A percentile compares a stretch with the other conserved stretches of the same genome.
phyloP scores from a whole-genome alignment of 345 rosid genomes.

The Turritis glabra region DNA sequence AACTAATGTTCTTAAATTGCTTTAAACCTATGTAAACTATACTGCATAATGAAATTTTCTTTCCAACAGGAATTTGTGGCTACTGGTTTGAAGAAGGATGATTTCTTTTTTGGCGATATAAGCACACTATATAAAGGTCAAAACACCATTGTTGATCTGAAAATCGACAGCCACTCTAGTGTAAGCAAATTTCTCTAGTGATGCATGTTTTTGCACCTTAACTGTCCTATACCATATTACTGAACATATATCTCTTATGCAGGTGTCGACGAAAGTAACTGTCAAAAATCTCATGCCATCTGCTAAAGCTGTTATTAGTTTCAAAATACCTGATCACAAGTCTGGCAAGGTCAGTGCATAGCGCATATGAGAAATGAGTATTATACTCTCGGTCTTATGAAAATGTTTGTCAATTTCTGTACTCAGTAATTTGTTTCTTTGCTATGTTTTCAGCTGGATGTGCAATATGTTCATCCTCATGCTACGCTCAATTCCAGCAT shows the following conservation, averaged over 20 bases:
- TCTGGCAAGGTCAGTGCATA: conserved; percentile 84
- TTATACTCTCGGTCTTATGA: neutral
- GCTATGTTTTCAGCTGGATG: conserved; percentile 58
- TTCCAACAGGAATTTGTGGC: conserved; percentile 66
- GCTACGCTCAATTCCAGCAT: conserved; percentile 70
- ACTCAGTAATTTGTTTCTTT: neutral
- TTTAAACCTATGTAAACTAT: neutral
- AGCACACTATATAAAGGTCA: conserved; percentile 59
- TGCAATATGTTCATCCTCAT: conserved; percentile 75
- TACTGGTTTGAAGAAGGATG: conserved; percentile 68
- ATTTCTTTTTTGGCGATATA: conserved; percentile 67
- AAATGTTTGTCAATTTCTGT: neutral
- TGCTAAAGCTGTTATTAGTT: conserved; percentile 64
- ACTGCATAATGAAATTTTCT: conserved; percentile 4
- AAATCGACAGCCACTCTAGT: conserved; percentile 71
- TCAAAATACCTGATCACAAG: conserved; percentile 80
- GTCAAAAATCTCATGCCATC: conserved; percentile 57
- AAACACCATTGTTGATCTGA: conserved; percentile 69
- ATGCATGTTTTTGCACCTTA: conserved; percentile 3
- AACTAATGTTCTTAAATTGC: neutral
- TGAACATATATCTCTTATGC: conserved; percentile 22
- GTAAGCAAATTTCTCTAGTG: conserved; percentile 41
- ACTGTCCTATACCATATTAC: neutral
- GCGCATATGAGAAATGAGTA: neutral
- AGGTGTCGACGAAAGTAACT: conserved; percentile 75